Conservation (phyloP, 768 basidiomycete species). For the Trametes coccinea region DNA sequence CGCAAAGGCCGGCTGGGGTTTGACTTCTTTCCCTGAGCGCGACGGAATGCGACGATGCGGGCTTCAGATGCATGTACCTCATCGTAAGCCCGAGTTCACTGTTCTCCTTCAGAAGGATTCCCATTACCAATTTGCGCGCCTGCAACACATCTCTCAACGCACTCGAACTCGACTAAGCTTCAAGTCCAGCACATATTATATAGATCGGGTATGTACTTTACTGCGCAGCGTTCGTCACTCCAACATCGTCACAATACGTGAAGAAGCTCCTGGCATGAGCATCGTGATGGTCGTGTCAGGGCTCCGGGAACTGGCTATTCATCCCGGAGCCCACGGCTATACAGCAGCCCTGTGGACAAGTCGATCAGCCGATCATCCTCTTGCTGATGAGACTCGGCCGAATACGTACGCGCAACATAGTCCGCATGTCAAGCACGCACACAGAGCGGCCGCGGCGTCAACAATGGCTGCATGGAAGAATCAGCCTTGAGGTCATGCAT, state of each 20-base stretch:
- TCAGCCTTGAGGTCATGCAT: background rate
- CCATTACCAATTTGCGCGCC: too few species aligned
- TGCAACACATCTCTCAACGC: too few species aligned
- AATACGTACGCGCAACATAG: constrained; percentile 14
- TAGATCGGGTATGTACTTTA: too few species aligned
- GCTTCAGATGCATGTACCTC: too few species aligned
- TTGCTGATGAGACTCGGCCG: too few species aligned
- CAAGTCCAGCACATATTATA: too few species aligned
- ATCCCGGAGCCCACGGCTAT: constrained; percentile 16
- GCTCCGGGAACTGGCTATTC: constrained; percentile 9
- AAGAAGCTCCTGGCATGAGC: background rate
- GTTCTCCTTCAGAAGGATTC: too few species aligned
- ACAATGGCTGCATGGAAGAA: constrained; percentile 3
- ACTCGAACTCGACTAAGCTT: too few species aligned
- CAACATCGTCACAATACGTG: background rate
- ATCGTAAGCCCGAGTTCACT: too few species aligned
- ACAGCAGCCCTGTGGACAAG: background rate
- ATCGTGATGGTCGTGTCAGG: constrained; percentile 1
- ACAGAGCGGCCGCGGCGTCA: constrained; percentile 3
- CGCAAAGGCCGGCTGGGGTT: constrained; percentile 14
- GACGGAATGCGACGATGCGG: too few species aligned
- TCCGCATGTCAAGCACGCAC: constrained; percentile 17
- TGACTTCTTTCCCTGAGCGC: constrained; percentile 1
- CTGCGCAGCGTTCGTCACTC: too few species aligned
- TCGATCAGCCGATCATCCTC: background rate